Percentiles rank a stretch among this genome's conserved stretches.
These are phyloP conservation scores for Aspergillus quadrilineatus DNA, from an alignment of 2,329 filamentous ascomycete genomes.

Conservation along the genomic window DNA sequence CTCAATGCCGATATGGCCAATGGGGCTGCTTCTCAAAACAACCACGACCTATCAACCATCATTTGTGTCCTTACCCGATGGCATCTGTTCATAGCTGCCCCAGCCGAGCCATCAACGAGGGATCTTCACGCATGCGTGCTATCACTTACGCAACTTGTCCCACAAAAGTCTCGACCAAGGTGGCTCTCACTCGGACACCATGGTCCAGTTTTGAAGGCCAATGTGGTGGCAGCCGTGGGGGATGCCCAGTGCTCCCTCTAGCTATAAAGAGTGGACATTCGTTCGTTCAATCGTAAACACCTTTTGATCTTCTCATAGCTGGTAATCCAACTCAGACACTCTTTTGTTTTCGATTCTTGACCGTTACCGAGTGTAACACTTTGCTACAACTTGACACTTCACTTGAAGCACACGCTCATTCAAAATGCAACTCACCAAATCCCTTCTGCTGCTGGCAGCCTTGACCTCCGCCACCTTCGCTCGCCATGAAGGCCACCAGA, in stretches of 20 bases:
- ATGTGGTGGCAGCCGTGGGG: background rate
- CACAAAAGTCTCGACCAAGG: background rate
- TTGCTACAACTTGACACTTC: background rate
- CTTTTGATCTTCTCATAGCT: background rate
- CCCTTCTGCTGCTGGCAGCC: constrained; percentile 34
- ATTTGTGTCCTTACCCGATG: background rate
- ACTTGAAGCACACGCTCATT: constrained; percentile 15
- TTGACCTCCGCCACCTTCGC: constrained; percentile 27
- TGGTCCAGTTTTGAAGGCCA: constrained; percentile 3
- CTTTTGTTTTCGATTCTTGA: constrained; percentile 4
- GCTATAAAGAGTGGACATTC: constrained; percentile 3
- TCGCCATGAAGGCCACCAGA: constrained; percentile 19
- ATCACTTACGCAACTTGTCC: constrained; percentile 8
- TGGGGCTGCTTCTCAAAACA: constrained; percentile 8
- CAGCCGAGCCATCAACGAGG: background rate
- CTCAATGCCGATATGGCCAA: background rate
- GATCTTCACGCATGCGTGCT: background rate
- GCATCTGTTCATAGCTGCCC: background rate
- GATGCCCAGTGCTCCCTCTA: background rate
- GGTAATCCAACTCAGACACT: constrained; percentile 8
- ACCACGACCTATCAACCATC: too few relatives aligned
- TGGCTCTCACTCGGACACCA: background rate
- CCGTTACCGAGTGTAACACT: constrained; percentile 11
- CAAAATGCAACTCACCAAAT: constrained; percentile 32
- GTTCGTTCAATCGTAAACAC: background rate